Percentiles rank a stretch among this genome's conserved stretches.
These are phyloP conservation scores for Galerina marginata DNA, from an alignment of 768 basidiomycete species.

Conservation along the genomic window DNA sequence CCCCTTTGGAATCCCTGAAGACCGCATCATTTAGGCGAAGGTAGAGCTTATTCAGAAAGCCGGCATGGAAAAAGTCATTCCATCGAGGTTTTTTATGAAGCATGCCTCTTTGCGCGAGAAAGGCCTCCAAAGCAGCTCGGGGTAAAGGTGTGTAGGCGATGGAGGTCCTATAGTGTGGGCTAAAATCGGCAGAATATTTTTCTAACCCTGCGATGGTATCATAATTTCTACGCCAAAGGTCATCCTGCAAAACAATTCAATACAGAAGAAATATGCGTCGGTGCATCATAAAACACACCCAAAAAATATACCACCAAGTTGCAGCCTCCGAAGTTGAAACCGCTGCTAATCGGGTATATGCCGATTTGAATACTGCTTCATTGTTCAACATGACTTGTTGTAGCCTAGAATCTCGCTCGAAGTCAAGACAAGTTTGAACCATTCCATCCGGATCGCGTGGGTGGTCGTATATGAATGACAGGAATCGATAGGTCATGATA, in stretches of 20 bases:
- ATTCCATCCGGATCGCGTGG: constrained; percentile 52
- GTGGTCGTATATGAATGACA: constrained; percentile 62
- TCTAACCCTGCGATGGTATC: constrained; percentile 56
- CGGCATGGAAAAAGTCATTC: constrained; percentile 61
- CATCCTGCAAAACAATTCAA: constrained; percentile 53
- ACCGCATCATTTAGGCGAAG: constrained; percentile 71
- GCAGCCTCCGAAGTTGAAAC: constrained; percentile 54
- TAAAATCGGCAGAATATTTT: constrained; percentile 62
- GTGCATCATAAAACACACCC: constrained; percentile 50
- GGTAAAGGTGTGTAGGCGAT: constrained; percentile 77
- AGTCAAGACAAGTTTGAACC: constrained; percentile 47
- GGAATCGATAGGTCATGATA: constrained; percentile 67
- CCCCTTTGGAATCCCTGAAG: constrained; percentile 57
- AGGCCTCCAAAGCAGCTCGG: constrained; percentile 65
- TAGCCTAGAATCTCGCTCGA: constrained; percentile 62
- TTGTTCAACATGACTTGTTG: constrained; percentile 52
- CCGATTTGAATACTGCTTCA: constrained; percentile 49
- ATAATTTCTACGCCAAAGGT: constrained; percentile 75
- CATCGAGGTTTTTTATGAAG: constrained; percentile 48
- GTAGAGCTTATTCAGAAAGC: constrained; percentile 77
- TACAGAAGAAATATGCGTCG: background rate
- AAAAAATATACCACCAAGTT: constrained; percentile 83
- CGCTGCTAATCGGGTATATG: constrained; percentile 57
- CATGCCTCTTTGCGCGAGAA: constrained; percentile 66
- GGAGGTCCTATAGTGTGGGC: constrained; percentile 72